phyloP scores from a whole-genome alignment of 768 basidiomycete species.

The Mycena olivaceomarginata region DNA sequence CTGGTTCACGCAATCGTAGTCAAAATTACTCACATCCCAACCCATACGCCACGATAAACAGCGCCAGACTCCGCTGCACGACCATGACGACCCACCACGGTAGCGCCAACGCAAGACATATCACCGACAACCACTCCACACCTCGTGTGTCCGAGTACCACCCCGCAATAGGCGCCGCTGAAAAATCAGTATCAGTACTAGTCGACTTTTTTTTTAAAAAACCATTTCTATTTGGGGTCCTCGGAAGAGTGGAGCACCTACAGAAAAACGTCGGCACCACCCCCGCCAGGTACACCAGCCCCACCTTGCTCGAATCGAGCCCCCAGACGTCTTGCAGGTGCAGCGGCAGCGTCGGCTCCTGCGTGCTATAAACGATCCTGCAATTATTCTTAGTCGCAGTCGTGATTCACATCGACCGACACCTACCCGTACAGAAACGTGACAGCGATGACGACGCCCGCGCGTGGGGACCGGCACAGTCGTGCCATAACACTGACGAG shows the following conservation, averaged over 20 bases:
- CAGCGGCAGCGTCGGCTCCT: constrained; percentile 76
- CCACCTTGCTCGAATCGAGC: constrained; percentile 70
- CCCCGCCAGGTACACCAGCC: constrained; percentile 80
- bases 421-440: constrained; percentile 74
- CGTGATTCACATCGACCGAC: constrained; percentile 18
- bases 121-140: constrained; percentile 70
- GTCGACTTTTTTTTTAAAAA: neutral
- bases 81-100: constrained; percentile 81
- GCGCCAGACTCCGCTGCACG: constrained; percentile 64
- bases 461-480: constrained; percentile 68
- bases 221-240: neutral
- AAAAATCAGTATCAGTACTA: neutral
- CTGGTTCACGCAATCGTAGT: neutral
- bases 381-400: neutral
- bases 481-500: constrained; percentile 63
- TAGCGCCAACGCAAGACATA: constrained; percentile 69
- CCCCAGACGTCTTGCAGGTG: constrained; percentile 71
- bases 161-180: constrained; percentile 79
- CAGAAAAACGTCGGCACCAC: constrained; percentile 81
- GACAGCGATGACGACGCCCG: constrained; percentile 65
- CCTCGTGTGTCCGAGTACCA: constrained; percentile 74
- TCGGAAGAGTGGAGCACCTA: constrained; percentile 52
- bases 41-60: constrained; percentile 70
- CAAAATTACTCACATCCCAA: constrained; percentile 68
- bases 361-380: constrained; percentile 68